Conservation (phyloP, 1,284 basidiomycete species). For the Heterobasidion occidentale region DNA sequence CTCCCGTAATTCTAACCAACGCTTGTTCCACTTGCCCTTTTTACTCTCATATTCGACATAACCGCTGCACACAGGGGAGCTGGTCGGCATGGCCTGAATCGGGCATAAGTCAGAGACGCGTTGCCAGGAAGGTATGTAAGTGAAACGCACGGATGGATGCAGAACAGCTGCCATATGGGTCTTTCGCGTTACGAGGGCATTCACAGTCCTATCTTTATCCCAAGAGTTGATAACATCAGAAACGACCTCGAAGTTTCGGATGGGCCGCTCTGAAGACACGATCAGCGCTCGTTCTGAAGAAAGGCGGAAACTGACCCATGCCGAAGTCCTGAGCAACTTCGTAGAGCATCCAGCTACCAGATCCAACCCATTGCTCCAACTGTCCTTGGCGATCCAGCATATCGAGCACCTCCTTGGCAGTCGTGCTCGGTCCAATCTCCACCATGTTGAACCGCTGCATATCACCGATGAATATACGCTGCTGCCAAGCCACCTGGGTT, state of each 20-base stretch:
- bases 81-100: constrained; percentile 57
- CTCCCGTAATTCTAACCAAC: constrained; percentile 79
- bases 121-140: background rate
- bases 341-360: constrained; percentile 70
- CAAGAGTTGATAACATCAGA: constrained; percentile 72
- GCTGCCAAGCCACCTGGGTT: constrained; percentile 34
- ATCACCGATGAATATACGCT: constrained; percentile 66
- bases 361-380: constrained; percentile 46
- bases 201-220: constrained; percentile 73
- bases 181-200: constrained; percentile 70
- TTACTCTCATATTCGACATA: constrained; percentile 84
- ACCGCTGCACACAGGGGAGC: constrained; percentile 60
- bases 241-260: constrained; percentile 76
- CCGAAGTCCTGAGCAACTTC: constrained; percentile 79
- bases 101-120: background rate
- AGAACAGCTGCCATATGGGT: constrained; percentile 54
- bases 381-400: constrained; percentile 55
- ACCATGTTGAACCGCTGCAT: constrained; percentile 68
- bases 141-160: constrained; percentile 45
- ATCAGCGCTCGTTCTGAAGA: constrained; percentile 3
- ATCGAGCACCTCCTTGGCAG: constrained; percentile 57
- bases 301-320: constrained; percentile 53
- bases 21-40: constrained; percentile 87
- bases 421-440: constrained; percentile 52
- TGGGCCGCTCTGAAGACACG: constrained; percentile 62